These are phyloP conservation scores for Hypoxylon lienhwacheense DNA, from an alignment of 495 filamentous ascomycete species.

Conservation along the genomic window DNA sequence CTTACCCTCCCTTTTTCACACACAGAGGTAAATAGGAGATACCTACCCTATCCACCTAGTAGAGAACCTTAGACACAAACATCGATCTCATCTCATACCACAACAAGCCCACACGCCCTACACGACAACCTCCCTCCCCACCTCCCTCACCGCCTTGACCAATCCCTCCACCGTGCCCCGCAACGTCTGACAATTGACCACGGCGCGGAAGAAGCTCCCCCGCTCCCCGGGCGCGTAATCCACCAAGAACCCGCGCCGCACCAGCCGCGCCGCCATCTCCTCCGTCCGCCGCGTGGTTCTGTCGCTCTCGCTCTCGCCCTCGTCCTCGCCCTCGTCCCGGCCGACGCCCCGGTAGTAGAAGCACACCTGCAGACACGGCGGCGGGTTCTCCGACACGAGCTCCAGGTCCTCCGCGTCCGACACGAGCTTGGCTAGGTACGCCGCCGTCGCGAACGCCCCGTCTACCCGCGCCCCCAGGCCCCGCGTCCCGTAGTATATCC, in stretches of 20 bases:
- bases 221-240: conserved; percentile 83
- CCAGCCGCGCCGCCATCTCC: conserved; percentile 63
- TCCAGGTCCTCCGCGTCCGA: conserved; percentile 59
- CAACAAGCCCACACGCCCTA: not conserved
- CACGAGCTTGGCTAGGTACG: conserved; percentile 64
- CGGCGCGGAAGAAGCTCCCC: conserved; percentile 85
- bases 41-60: too few species aligned
- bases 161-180: conserved; percentile 75
- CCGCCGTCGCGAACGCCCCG: conserved; percentile 66
- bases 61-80: too few species aligned
- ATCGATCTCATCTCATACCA: too few species aligned
- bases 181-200: conserved; percentile 77
- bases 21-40: too few species aligned
- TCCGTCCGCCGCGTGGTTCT: conserved; percentile 73
- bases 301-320: conserved; percentile 52
- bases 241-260: conserved; percentile 83
- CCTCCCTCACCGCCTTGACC: conserved; percentile 69
- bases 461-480: conserved; percentile 66
- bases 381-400: conserved; percentile 72
- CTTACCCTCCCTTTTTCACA: too few species aligned
- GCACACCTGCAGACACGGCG: conserved; percentile 91
- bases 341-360: conserved; percentile 82
- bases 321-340: conserved; percentile 54
- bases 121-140: conserved; percentile 53
- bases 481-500: conserved; percentile 78